These are phyloP conservation scores for Rhazya stricta DNA, from an alignment of 257 asterid species.

Conservation along the genomic window DNA sequence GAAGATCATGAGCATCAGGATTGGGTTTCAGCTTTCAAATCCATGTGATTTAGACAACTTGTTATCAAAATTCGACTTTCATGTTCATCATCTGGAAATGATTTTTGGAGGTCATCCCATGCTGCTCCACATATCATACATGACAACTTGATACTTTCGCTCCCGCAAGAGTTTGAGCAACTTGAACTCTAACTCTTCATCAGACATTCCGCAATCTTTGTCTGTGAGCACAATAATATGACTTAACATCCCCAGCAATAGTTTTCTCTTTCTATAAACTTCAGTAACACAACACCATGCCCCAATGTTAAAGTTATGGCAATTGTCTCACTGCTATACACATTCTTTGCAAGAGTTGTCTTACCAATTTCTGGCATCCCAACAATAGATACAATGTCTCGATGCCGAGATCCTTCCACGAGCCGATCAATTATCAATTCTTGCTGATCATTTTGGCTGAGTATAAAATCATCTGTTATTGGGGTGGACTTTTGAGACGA, in stretches of 20 bases:
- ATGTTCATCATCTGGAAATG: neutral
- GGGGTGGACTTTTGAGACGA: no score
- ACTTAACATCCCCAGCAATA: conserved; percentile 14
- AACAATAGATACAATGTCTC: neutral
- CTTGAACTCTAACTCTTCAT: neutral
- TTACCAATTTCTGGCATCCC: conserved; percentile 6
- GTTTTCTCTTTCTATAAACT: neutral
- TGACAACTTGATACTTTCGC: conserved; percentile 11
- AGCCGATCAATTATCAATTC: neutral
- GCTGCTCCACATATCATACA: conserved; percentile 20
- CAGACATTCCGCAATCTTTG: neutral
- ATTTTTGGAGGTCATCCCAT: neutral
- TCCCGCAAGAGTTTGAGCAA: neutral
- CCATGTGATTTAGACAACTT: conserved; percentile 10
- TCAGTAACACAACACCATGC: neutral
- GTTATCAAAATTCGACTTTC: conserved; percentile 27
- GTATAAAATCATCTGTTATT: neutral
- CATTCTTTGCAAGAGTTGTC: conserved; percentile 1
- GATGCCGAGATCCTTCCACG: neutral
- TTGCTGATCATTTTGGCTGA: neutral
- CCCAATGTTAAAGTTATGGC: neutral
- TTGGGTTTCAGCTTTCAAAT: conserved; percentile 12
- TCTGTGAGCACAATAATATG: neutral
- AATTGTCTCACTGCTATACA: neutral
- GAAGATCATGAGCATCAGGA: conserved; percentile 8